These are phyloP conservation scores for Blepharisma undulans DNA, from an alignment of 169 alveolate species.

Conservation along the genomic window DNA sequence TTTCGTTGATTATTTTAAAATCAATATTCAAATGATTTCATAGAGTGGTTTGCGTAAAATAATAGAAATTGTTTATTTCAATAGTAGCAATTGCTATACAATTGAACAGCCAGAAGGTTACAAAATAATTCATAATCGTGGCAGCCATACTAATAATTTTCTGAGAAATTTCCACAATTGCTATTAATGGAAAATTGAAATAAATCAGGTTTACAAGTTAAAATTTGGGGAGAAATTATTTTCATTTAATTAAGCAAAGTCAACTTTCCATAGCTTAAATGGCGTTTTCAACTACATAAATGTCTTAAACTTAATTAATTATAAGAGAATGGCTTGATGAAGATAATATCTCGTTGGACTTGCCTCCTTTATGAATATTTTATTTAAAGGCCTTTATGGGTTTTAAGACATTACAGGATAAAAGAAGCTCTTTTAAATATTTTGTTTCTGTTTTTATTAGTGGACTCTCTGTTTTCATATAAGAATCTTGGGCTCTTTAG, in stretches of 20 bases:
- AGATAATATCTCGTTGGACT: background rate
- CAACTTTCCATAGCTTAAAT: background rate
- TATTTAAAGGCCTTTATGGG: background rate
- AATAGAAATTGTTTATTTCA: background rate
- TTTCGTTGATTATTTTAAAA: background rate
- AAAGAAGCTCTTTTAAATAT: background rate
- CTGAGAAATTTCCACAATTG: background rate
- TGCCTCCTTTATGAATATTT: background rate
- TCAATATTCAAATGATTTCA: background rate
- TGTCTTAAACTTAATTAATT: background rate
- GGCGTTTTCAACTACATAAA: background rate
- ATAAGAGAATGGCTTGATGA: background rate
- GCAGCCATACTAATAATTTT: background rate
- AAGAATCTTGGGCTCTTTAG: constrained; percentile 27
- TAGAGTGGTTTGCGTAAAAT: background rate
- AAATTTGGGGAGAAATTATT: background rate
- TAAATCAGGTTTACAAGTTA: background rate
- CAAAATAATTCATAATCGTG: background rate
- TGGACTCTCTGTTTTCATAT: background rate
- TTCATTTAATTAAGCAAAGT: background rate
- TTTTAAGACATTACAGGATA: background rate
- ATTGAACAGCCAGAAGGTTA: background rate
- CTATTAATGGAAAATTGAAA: background rate
- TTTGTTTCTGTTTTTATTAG: background rate
- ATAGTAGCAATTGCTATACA: background rate